Base-by-base conservation (phyloP, 75 land plant genomes). In the Selaginella tamariscina region DNA sequence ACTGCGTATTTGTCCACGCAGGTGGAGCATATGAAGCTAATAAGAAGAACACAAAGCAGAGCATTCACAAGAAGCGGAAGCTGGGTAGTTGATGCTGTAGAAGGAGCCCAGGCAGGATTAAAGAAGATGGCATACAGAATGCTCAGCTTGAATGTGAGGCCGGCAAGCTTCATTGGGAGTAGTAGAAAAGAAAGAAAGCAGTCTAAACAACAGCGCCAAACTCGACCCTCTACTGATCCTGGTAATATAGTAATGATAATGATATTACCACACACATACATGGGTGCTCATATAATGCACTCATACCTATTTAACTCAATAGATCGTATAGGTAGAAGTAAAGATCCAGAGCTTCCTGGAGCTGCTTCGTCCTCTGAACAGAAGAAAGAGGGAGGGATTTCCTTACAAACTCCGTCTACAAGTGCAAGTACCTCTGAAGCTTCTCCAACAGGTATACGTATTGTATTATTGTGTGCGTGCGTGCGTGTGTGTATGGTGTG, bases 41-140 rank as follows among this genome's bases (percentile, higher is more conserved):
- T 76, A 1, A 24, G 32, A 30, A 28, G 57, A 56, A 66, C 27
- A 2, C 78, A 67, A 27, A 71, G 54, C 5, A 56, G 64, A 1
- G 39, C 56, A 28, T 39, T 5, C 15, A 71, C 39, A n/a, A 57
- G 79, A 23, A 77, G 70, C 13, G 75, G 75, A 54, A 74, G 68
- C 57, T 77, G 79, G 79, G 21, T 77, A 18, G 65, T 77, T n/a
- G 75, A 39, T 13, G 76, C 79, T 29, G 72, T 77, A 18, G 79
- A 77, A 73, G 71, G 79, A 23, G 75, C 79, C 57, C 65, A 75
- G 59, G 71, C 69, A 5, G 33, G 67, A 13, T 33, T 77, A 8
- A 64, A 73, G 31, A 68, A 64, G 22, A 31, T 77, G 2, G 32
- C 33, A 0, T 59, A 32, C 13, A 39, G 60, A 24, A 27, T 77